Evolutionary conservation across 2,329 filamentous ascomycete species (phyloP).

Genomic region (Microcyclospora tardicrescens): DNA sequence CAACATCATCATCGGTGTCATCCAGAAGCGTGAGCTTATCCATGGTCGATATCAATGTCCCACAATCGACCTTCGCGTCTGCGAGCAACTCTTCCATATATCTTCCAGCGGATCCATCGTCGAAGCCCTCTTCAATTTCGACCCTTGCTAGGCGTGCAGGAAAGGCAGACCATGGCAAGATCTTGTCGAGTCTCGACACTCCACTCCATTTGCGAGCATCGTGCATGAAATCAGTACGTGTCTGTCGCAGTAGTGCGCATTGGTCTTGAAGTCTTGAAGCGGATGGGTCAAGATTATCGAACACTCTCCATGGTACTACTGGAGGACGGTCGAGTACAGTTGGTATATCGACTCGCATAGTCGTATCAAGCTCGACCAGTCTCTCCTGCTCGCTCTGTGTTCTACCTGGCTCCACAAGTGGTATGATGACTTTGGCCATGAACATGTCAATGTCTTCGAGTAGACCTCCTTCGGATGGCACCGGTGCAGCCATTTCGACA

Average conservation of each 20-base stretch:
- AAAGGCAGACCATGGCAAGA: conserved; percentile 38
- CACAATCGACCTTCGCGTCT: conserved; percentile 27
- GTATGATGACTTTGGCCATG: conserved; percentile 23
- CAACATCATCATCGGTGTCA: conserved; percentile 24
- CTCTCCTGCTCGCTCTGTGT: conserved; percentile 30
- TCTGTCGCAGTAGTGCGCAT: conserved; percentile 16
- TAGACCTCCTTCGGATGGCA: neutral
- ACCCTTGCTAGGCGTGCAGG: conserved; percentile 26
- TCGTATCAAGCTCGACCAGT: conserved; percentile 35
- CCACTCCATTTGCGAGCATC: conserved; percentile 27
- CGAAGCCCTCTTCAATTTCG: conserved; percentile 28
- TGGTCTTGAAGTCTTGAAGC: conserved; percentile 18
- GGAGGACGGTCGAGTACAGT: conserved; percentile 24
- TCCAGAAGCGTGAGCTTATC: conserved; percentile 35
- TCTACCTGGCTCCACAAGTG: conserved; percentile 25
- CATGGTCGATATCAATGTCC: conserved; percentile 35
- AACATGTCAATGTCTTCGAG: conserved; percentile 21
- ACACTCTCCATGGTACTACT: conserved; percentile 35
- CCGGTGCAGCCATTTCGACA: too few relatives aligned
- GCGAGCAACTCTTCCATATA: conserved; percentile 24
- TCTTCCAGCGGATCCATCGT: conserved; percentile 26
- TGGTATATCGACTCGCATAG: conserved; percentile 37
- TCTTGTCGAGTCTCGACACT: conserved; percentile 26
- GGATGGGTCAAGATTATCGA: conserved; percentile 4
- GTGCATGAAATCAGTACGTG: conserved; percentile 16